These are phyloP conservation scores for Vigna unguiculata DNA, from an alignment of 306 rosid genomes.

Conservation along the genomic window DNA sequence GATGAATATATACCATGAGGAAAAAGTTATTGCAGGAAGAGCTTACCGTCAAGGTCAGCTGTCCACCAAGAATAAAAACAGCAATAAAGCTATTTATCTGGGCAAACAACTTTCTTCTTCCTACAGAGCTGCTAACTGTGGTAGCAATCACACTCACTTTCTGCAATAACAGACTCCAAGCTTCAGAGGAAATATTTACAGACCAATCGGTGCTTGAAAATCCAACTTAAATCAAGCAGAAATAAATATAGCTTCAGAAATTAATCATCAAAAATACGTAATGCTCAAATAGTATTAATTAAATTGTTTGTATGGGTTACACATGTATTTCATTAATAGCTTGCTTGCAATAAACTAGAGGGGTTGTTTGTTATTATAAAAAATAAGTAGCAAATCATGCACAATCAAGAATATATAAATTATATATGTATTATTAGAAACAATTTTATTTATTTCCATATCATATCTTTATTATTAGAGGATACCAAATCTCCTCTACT, in stretches of 20 bases:
- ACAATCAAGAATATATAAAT: too few relatives aligned
- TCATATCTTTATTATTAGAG: too few relatives aligned
- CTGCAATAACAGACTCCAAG: conserved; percentile 56
- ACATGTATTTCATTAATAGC: conserved; percentile 14
- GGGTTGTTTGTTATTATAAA: too few relatives aligned
- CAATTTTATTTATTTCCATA: too few relatives aligned
- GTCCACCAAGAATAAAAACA: conserved; percentile 88
- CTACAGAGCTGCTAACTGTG: conserved; percentile 81
- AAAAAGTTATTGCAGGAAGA: conserved; percentile 17
- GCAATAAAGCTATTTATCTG: conserved; percentile 96
- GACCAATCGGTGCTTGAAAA: background rate
- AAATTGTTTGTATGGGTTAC: background rate
- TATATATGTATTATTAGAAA: too few relatives aligned
- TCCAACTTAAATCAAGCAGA: conserved; percentile 22
- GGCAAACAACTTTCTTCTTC: conserved; percentile 77
- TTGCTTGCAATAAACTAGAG: conserved; percentile 25
- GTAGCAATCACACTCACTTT: conserved; percentile 84
- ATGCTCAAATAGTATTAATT: background rate
- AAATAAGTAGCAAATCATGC: too few relatives aligned
- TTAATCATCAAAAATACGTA: conserved; percentile 12
- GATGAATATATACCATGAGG: background rate
- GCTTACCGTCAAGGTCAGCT: conserved; percentile 86
- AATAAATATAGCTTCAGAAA: conserved; percentile 7
- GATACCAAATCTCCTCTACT: too few relatives aligned
- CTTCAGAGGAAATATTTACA: conserved; percentile 37